These are phyloP conservation scores for Capsicum baccatum DNA, from an alignment of 257 asterid species.

Conservation along the genomic window DNA sequence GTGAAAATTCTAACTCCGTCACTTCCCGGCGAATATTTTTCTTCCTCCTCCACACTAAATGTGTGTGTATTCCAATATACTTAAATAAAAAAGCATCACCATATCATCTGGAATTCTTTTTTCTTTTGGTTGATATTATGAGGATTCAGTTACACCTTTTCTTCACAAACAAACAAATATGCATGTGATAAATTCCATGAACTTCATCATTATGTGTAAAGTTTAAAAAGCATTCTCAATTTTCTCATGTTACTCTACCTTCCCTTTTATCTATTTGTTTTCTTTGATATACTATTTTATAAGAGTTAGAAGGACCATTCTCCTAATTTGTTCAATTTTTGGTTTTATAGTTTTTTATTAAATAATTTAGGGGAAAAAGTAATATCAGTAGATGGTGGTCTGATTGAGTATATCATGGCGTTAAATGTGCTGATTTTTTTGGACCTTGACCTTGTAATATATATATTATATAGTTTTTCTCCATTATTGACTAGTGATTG, in stretches of 20 bases:
- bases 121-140: neutral
- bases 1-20: too few relatives aligned
- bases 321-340: neutral
- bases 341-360: neutral
- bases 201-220: neutral
- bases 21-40: too few relatives aligned
- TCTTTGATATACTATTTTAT: too few relatives aligned
- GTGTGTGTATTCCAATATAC: neutral
- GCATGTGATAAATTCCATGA: constrained; percentile 16
- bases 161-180: constrained; percentile 19
- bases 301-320: neutral
- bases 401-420: neutral
- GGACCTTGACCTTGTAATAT: neutral
- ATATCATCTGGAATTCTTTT: neutral
- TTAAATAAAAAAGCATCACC: neutral
- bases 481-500: neutral
- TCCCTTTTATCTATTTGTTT: too few relatives aligned
- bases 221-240: neutral
- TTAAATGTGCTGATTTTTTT: neutral
- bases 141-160: neutral
- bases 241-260: too few relatives aligned
- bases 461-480: neutral
- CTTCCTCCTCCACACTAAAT: neutral
- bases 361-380: neutral
- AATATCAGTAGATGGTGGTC: neutral